Conservation (phyloP, 768 basidiomycete species). For the Boletus insuetus region DNA sequence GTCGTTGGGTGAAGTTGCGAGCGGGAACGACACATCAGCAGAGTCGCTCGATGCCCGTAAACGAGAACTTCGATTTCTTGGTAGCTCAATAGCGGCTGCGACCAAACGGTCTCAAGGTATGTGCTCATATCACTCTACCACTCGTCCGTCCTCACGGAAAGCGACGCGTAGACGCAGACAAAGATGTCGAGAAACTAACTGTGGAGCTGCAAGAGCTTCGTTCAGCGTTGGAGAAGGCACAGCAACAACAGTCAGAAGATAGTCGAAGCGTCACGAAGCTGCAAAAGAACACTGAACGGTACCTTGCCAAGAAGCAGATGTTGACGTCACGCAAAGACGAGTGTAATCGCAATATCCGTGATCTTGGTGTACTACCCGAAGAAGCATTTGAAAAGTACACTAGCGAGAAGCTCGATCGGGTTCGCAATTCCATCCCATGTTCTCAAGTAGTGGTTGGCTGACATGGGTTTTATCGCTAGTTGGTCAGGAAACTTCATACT, state of each 20-base stretch:
- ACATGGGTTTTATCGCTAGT: slow-evolving; percentile 41
- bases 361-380: slow-evolving; percentile 93
- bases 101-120: slow-evolving; percentile 62
- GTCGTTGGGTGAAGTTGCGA: slow-evolving; percentile 58
- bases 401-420: slow-evolving; percentile 82
- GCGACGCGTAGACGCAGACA: slow-evolving; percentile 57
- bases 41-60: slow-evolving; percentile 67
- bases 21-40: slow-evolving; percentile 52
- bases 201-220: slow-evolving; percentile 66
- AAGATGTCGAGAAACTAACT: slow-evolving; percentile 61
- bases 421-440: slow-evolving; percentile 35
- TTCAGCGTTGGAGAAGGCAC: slow-evolving; percentile 64
- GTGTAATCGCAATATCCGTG: slow-evolving; percentile 92
- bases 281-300: slow-evolving; percentile 94
- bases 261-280: slow-evolving; percentile 82
- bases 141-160: not conserved
- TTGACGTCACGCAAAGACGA: slow-evolving; percentile 84
- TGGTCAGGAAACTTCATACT: slow-evolving; percentile 88
- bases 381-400: slow-evolving; percentile 97
- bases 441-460: not conserved
- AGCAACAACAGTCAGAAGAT: slow-evolving; percentile 84
- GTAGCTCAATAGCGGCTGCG: slow-evolving; percentile 61
- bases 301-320: slow-evolving; percentile 89
- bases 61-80: slow-evolving; percentile 68
- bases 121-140: not conserved